Percentiles rank a stretch among this genome's conserved stretches.
Conservation (phyloP, 2,329 filamentous ascomycete genomes). For the Alternaria longipes region DNA sequence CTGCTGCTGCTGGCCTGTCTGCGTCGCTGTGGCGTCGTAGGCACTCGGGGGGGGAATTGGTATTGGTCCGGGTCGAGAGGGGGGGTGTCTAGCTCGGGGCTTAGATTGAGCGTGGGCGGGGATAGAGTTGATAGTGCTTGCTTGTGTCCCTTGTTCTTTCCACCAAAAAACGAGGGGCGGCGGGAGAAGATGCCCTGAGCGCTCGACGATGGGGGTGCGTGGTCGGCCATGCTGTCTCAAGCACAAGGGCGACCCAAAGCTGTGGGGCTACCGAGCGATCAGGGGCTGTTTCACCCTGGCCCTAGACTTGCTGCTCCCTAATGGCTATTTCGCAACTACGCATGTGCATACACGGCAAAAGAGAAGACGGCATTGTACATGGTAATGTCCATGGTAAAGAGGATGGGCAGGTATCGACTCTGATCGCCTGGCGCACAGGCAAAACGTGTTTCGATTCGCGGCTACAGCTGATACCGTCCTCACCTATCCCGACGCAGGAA, state of each 20-base stretch:
- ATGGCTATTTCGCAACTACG: neutral
- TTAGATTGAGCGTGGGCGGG: slow-evolving; percentile 4
- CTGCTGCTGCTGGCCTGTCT: slow-evolving; percentile 39
- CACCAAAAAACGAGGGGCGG: slow-evolving; percentile 45
- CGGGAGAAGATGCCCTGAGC: slow-evolving; percentile 40
- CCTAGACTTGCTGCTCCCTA: too few relatives aligned
- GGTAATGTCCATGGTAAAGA: too few relatives aligned
- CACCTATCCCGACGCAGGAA: slow-evolving; percentile 25
- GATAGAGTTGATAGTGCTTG: slow-evolving; percentile 12
- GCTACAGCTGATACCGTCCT: slow-evolving; percentile 13
- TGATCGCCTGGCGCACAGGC: neutral
- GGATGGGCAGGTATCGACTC: too few relatives aligned
- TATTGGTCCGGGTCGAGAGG: slow-evolving; percentile 31
- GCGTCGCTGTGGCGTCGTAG: slow-evolving; percentile 40
- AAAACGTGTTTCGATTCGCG: slow-evolving; percentile 15
- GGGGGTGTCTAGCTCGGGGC: slow-evolving; percentile 14
- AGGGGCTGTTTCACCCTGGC: slow-evolving; percentile 21
- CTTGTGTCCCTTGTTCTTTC: slow-evolving; percentile 25
- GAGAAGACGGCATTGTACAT: too few relatives aligned
- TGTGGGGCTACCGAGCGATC: slow-evolving; percentile 24
- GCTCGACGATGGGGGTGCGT: slow-evolving; percentile 9
- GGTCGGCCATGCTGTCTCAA: slow-evolving; percentile 27
- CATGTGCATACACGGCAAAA: too few relatives aligned
- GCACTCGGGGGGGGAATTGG: slow-evolving; percentile 27
- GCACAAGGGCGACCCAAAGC: too few relatives aligned